Base-by-base conservation (phyloP, 306 rosid species). In the Quercus gilva region DNA sequence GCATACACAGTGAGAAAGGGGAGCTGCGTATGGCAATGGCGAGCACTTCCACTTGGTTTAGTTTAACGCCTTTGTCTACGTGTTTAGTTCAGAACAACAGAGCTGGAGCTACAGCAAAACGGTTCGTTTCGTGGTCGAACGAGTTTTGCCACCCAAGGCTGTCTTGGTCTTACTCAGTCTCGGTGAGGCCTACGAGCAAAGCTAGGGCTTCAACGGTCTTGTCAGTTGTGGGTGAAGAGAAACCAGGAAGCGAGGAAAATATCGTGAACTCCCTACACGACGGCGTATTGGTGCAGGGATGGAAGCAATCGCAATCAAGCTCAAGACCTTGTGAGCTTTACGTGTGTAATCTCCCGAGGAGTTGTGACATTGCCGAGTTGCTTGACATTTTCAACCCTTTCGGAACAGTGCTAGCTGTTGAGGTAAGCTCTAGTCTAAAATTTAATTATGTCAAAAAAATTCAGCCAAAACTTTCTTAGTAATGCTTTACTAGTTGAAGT, bases 261-360 rank as follows among this genome's bases (percentile, higher is more conserved):
- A 14, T n/a, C 11, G 60, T 58, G 69, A 74, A 15, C 56, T 23
- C 31, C 17, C n/a, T 55, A 71, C 72, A 80, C 15, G 88, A 79
- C 60, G 75, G 29, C 52, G 78, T 20, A 77, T 71, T 82, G 6
- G 79, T 43, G 8, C 41, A 71, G 57, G 81, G 79, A 61, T 65
- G 6, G 73, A 77, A 60, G 63, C 83, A 78, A 2, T 2, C 12
- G 19, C 79, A 1, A 28, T 20, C 74, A 71, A 82, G 78, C 28
- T 29, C 71, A 71, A 84, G 78, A 63, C 85, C 91, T 4, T 88
- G 89, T 58, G 89, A 88, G 65, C 49, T 92, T 0, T 92, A 90
- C 58, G 92, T 88, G 1, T 92, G 94, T 80, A 92, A 92, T 84
- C 76, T 92, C 8, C 97, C 94, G 1, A 81, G 89, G 74, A 92